These are phyloP conservation scores for Psilocybe subaeruginosa DNA, from an alignment of 768 basidiomycete species.

Conservation along the genomic window DNA sequence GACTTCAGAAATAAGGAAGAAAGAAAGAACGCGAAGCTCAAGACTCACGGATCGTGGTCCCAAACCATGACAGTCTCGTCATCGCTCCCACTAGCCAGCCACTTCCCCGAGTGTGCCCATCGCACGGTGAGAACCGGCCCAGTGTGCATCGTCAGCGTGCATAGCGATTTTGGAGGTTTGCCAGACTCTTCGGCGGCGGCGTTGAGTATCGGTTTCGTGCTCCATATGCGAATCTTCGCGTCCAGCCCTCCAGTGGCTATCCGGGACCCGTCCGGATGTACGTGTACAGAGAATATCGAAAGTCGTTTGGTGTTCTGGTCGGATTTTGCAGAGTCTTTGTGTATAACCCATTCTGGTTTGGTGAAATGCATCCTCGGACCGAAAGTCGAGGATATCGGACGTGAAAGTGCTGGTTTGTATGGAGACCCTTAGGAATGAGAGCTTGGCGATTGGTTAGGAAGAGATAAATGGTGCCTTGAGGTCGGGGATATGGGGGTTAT, in stretches of 20 bases:
- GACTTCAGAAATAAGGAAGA: slow-evolving; percentile 7
- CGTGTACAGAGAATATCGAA: slow-evolving; percentile 91
- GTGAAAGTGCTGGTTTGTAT: not conserved
- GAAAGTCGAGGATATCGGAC: not conserved
- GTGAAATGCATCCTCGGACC: slow-evolving; percentile 71
- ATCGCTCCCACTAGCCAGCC: slow-evolving; percentile 96
- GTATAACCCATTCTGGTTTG: slow-evolving; percentile 87
- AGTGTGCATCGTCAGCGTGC: slow-evolving; percentile 91
- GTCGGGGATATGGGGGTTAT: too few species aligned
- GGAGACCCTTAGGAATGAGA: too few species aligned
- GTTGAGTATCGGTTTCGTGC: slow-evolving; percentile 92
- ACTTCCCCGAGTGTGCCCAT: slow-evolving; percentile 93
- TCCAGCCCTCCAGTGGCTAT: slow-evolving; percentile 98
- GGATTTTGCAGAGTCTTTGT: slow-evolving; percentile 72
- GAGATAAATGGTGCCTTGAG: too few species aligned
- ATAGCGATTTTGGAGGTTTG: slow-evolving; percentile 82
- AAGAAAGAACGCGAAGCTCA: not conserved
- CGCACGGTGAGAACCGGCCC: slow-evolving; percentile 90
- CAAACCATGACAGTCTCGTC: slow-evolving; percentile 96
- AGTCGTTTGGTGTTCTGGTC: slow-evolving; percentile 67
- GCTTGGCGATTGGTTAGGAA: too few species aligned
- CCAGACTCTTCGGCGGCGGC: slow-evolving; percentile 65
- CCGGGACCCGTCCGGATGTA: slow-evolving; percentile 94
- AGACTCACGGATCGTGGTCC: slow-evolving; percentile 92
- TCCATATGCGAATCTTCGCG: slow-evolving; percentile 96